Percentiles rank a stretch among this genome's conserved stretches.
phyloP scores from a whole-genome alignment of 768 basidiomycete genomes.

The Coprinopsis marcescibilis region DNA sequence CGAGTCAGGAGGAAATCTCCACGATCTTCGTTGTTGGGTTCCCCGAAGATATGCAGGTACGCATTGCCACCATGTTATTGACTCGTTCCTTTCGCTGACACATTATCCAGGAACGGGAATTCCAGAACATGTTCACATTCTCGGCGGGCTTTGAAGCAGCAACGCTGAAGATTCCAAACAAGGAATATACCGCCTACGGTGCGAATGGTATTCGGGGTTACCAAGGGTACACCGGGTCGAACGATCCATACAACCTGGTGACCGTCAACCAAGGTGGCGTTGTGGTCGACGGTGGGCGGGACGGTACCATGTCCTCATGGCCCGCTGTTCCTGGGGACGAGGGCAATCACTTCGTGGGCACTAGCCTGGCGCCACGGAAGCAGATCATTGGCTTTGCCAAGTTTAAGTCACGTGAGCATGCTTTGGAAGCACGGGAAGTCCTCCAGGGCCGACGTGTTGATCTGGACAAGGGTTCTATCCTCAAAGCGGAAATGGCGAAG shows the following conservation, averaged over 20 bases:
- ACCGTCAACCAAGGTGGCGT: conserved; percentile 80
- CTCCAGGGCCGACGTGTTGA: conserved; percentile 90
- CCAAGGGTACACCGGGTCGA: conserved; percentile 45
- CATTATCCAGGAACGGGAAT: conserved; percentile 82
- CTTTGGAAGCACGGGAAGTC: conserved; percentile 79
- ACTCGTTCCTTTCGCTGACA: conserved; percentile 15
- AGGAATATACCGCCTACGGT: conserved; percentile 77
- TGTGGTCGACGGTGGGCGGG: conserved; percentile 72
- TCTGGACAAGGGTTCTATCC: conserved; percentile 82
- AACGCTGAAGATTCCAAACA: conserved; percentile 94
- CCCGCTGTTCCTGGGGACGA: conserved; percentile 37
- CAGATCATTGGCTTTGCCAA: conserved; percentile 99
- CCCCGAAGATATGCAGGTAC: conserved; percentile 96
- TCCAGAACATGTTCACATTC: conserved; percentile 99
- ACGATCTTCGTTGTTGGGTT: conserved; percentile 99
- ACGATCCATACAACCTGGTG: conserved; percentile 81
- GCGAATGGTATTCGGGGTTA: conserved; percentile 17
- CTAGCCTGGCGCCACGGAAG: conserved; percentile 64
- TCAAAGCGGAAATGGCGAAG: conserved; percentile 99
- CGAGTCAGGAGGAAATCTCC: conserved; percentile 78
- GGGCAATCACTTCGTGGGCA: conserved; percentile 23
- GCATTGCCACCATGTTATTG: conserved; percentile 23
- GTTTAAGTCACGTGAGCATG: conserved; percentile 83
- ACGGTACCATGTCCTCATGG: conserved; percentile 70
- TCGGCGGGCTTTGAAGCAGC: conserved; percentile 95